Evolutionary conservation across 1,139 yeast genomes (phyloP).

Genomic region (Candida sanyaensis): DNA sequence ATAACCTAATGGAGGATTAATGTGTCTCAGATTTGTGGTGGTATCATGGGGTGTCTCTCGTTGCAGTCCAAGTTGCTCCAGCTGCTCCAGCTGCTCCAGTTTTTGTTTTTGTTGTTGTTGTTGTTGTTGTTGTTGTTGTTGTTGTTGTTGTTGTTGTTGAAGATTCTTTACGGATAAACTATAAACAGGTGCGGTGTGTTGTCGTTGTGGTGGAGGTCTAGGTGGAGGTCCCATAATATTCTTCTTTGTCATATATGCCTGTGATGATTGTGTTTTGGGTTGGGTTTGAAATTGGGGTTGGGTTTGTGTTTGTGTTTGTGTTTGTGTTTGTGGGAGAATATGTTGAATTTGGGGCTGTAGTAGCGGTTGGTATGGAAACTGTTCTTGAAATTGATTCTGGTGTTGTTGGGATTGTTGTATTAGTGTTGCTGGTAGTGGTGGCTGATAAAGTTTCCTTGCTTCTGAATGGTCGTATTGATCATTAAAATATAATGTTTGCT

Average conservation of each 20-base stretch:
- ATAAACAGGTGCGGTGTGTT: conserved; percentile 5
- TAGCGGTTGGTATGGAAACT: conserved; percentile 3
- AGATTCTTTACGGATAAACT: conserved; percentile 3
- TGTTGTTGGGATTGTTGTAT: conserved; percentile 1
- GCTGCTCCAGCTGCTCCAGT: too few species aligned
- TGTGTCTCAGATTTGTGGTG: neutral
- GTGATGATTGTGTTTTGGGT: neutral
- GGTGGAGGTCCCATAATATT: neutral
- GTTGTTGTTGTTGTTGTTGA: conserved; percentile 7
- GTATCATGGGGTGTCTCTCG: neutral
- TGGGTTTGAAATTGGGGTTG: neutral
- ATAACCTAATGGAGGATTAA: neutral
- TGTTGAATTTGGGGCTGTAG: conserved; percentile 2
- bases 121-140: conserved; percentile 4
- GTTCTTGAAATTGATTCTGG: conserved; percentile 1
- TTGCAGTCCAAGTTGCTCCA: neutral
- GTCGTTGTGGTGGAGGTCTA: conserved; percentile 4
- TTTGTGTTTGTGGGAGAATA: neutral
- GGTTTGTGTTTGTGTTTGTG: neutral
- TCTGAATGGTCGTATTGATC: neutral
- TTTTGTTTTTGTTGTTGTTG: too few species aligned
- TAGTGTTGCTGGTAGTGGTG: neutral
- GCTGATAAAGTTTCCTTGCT: neutral
- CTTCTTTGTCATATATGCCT: neutral
- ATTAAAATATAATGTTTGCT: neutral